Evolutionary conservation across 2,329 filamentous ascomycete species (phyloP).

Genomic region (Alternaria metachromatica): DNA sequence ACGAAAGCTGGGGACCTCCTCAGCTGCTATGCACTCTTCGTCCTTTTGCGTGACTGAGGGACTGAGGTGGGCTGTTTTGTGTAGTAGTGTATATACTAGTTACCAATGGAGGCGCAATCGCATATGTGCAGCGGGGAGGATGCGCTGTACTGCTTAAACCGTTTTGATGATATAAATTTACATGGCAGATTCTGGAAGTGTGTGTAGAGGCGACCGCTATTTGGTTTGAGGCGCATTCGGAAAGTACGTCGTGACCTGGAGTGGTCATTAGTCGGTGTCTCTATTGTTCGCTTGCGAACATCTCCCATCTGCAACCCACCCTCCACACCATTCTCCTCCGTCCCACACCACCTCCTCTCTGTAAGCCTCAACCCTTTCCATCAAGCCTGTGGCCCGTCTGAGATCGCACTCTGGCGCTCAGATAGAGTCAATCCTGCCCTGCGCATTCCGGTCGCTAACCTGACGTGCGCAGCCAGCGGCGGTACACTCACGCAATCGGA

Average conservation of each 20-base stretch:
- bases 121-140: slow-evolving; percentile 21
- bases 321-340: slow-evolving; percentile 31
- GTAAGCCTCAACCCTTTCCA: slow-evolving; percentile 32
- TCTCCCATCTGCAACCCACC: slow-evolving; percentile 32
- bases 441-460: slow-evolving; percentile 40
- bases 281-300: slow-evolving; percentile 33
- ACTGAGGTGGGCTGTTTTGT: slow-evolving; percentile 11
- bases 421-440: slow-evolving; percentile 19
- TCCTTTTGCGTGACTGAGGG: slow-evolving; percentile 18
- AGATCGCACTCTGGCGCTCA: slow-evolving; percentile 18
- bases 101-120: slow-evolving; percentile 20
- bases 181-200: slow-evolving; percentile 17
- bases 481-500: slow-evolving; percentile 42
- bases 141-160: slow-evolving; percentile 18
- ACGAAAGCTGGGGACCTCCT: slow-evolving; percentile 18
- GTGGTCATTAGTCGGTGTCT: slow-evolving; percentile 36
- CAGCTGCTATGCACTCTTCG: slow-evolving; percentile 25
- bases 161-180: slow-evolving; percentile 4
- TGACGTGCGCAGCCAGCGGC: slow-evolving; percentile 43
- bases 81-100: slow-evolving; percentile 15
- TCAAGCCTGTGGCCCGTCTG: slow-evolving; percentile 19
- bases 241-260: slow-evolving; percentile 32
- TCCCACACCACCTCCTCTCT: slow-evolving; percentile 32
- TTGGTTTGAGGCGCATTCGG: slow-evolving; percentile 20
- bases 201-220: slow-evolving; percentile 27